Percentiles rank a stretch among this genome's conserved stretches.
These are phyloP conservation scores for Teunomyces barrocoloradensis DNA, from an alignment of 805 yeast species.

Conservation along the genomic window DNA sequence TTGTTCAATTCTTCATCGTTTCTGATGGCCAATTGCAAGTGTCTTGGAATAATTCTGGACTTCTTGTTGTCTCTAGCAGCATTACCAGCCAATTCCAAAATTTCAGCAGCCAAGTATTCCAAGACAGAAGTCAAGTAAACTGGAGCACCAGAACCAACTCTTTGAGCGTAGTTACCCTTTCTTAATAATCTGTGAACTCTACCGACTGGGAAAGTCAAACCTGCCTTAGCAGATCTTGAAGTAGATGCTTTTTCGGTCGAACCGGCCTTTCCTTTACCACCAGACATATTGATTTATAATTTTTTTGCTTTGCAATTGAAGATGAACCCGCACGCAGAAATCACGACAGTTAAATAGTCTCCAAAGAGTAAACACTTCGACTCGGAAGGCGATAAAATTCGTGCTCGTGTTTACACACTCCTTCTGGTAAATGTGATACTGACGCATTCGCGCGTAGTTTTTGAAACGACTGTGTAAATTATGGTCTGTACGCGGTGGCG, in stretches of 20 bases:
- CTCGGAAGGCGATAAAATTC: neutral
- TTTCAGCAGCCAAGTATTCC: constrained; percentile 97
- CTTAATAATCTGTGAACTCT: constrained; percentile 96
- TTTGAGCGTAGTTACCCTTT: constrained; percentile 97
- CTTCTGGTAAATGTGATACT: neutral
- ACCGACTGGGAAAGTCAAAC: constrained; percentile 99
- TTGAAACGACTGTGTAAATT: neutral
- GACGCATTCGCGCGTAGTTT: neutral
- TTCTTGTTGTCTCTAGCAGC: constrained; percentile 80
- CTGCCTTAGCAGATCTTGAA: constrained; percentile 98
- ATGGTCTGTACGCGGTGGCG: constrained; percentile 1
- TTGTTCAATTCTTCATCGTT: constrained; percentile 98
- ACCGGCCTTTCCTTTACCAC: constrained; percentile 92
- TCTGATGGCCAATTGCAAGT: constrained; percentile 97
- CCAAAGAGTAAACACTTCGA: neutral
- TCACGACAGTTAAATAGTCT: neutral
- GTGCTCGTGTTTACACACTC: neutral
- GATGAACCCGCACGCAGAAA: neutral
- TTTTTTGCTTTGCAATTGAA: neutral
- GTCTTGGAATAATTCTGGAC: constrained; percentile 94
- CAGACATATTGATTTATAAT: constrained; percentile 54
- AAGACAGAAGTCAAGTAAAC: constrained; percentile 95
- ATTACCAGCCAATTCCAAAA: constrained; percentile 96
- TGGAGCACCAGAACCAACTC: constrained; percentile 99
- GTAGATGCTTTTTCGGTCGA: constrained; percentile 87